phyloP scores from a whole-genome alignment of 352 stramenopile species.

The Phytopythium mirpurense region DNA sequence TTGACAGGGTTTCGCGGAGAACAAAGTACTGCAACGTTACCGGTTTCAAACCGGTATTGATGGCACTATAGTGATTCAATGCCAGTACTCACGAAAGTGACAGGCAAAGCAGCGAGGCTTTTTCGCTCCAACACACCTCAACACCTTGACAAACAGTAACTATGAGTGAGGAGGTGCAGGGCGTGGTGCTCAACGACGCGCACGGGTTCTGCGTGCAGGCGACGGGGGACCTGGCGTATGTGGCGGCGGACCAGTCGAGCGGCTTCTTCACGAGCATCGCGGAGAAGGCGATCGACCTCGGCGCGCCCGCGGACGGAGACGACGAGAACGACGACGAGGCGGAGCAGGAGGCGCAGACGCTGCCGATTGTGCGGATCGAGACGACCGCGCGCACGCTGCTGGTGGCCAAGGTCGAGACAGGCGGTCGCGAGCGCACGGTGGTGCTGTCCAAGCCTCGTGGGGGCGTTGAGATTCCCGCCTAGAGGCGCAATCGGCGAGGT shows the following conservation, averaged over 20 bases:
- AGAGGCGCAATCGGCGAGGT: not conserved
- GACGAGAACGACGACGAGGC: conserved; percentile 21
- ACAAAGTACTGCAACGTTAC: conserved; percentile 1
- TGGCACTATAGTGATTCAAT: not conserved
- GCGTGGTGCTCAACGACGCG: conserved; percentile 72
- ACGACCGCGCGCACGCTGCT: conserved; percentile 49
- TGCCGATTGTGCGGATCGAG: conserved; percentile 49
- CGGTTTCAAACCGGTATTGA: not conserved
- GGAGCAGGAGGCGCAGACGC: conserved; percentile 23
- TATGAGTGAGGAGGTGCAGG: conserved; percentile 45
- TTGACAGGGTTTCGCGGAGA: not conserved
- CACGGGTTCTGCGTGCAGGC: conserved; percentile 67
- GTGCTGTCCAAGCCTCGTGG: conserved; percentile 49
- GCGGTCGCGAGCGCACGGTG: conserved; percentile 43
- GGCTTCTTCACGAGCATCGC: conserved; percentile 79
- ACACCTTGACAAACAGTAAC: too few relatives aligned
- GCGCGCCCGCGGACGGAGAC: conserved; percentile 27
- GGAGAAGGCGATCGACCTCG: conserved; percentile 53
- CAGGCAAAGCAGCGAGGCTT: too few relatives aligned
- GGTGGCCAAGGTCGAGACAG: conserved; percentile 44
- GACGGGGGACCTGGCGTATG: conserved; percentile 53
- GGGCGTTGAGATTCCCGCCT: conserved; percentile 14
- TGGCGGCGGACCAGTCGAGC: conserved; percentile 36
- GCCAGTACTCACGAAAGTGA: not conserved
- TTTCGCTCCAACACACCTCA: too few relatives aligned